Evolutionary conservation across 148 eudicot genomes (phyloP).

Genomic region (Rhododendron kiyosumense): DNA sequence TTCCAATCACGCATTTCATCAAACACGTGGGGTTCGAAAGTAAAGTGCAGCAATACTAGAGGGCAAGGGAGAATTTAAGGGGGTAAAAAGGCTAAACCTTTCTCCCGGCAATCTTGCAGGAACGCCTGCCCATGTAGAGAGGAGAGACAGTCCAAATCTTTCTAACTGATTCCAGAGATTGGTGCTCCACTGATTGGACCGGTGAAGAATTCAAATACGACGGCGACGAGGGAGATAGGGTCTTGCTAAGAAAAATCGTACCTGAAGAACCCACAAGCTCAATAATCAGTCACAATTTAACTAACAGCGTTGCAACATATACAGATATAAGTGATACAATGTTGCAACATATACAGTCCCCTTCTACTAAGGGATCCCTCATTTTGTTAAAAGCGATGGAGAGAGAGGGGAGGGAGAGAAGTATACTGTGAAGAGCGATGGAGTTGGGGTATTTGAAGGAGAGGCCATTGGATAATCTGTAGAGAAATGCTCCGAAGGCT

Average conservation of each 20-base stretch:
- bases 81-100: constrained; percentile 37
- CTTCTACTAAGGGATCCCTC: too few species aligned
- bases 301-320: neutral
- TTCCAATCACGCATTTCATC: constrained; percentile 29
- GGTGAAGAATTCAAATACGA: constrained; percentile 22
- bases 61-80: neutral
- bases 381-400: neutral
- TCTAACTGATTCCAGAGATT: constrained; percentile 29
- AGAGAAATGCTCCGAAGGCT: constrained; percentile 32
- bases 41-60: neutral
- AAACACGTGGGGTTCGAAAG: constrained; percentile 32
- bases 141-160: constrained; percentile 65
- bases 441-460: constrained; percentile 19
- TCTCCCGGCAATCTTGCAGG: constrained; percentile 81
- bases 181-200: constrained; percentile 22
- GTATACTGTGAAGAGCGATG: constrained; percentile 21
- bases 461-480: constrained; percentile 34
- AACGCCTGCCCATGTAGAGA: constrained; percentile 89
- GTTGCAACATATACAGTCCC: too few species aligned
- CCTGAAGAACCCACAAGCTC: constrained; percentile 32
- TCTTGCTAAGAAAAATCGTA: constrained; percentile 21
- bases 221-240: constrained; percentile 32
- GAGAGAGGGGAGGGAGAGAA: constrained; percentile 6
- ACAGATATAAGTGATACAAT: neutral
- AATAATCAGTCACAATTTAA: neutral